Evolutionary conservation across 192 early-diverging fungal species (phyloP).

Genomic region (Oehlia diaphana): DNA sequence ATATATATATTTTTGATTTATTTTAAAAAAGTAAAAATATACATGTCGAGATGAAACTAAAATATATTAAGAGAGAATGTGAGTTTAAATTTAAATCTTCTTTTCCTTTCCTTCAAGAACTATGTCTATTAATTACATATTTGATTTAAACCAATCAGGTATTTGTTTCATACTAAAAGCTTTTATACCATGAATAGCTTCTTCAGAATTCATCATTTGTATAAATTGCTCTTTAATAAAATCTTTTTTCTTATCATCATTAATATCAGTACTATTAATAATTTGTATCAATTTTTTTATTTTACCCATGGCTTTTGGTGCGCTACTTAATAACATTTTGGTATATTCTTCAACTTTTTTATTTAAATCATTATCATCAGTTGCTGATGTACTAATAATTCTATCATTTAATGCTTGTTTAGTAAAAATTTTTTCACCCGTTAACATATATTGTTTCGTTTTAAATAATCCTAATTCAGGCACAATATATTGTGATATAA

Average conservation of each 20-base stretch:
- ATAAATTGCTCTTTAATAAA: constrained; percentile 49
- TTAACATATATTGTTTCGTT: constrained; percentile 58
- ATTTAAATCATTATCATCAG: constrained; percentile 40
- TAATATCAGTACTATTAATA: background rate
- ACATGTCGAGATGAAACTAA: no score
- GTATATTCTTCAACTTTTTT: constrained; percentile 47
- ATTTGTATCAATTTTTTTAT: constrained; percentile 34
- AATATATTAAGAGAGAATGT: no score
- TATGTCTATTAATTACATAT: background rate
- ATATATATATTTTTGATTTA: no score
- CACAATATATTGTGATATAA: constrained; percentile 64
- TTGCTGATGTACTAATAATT: constrained; percentile 39
- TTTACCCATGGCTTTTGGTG: constrained; percentile 51
- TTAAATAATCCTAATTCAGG: constrained; percentile 53
- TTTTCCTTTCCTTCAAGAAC: no score
- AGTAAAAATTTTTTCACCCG: constrained; percentile 49
- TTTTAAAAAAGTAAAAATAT: no score
- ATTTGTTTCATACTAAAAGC: constrained; percentile 51
- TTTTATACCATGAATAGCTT: constrained; percentile 60
- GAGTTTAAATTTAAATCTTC: no score
- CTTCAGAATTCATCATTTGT: constrained; percentile 59
- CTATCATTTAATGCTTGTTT: constrained; percentile 37
- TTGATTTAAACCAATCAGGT: constrained; percentile 48
- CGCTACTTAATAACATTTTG: constrained; percentile 41
- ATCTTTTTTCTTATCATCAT: background rate